These are phyloP conservation scores for Penicillium sp. DNA, from an alignment of 2,329 filamentous ascomycete species.

Conservation along the genomic window DNA sequence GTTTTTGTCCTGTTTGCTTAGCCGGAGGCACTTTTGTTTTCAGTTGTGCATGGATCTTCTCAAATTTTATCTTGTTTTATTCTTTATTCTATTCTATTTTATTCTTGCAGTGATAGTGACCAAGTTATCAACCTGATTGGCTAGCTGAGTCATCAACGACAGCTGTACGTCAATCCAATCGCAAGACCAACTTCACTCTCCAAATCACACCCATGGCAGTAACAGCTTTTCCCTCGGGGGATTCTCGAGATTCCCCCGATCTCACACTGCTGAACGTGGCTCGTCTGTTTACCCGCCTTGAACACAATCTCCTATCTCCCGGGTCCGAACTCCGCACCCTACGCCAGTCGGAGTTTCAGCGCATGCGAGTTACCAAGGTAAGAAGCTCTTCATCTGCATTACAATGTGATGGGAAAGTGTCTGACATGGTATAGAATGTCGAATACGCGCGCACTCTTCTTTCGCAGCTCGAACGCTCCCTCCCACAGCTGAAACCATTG, in stretches of 20 bases:
- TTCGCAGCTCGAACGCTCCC: conserved; percentile 38
- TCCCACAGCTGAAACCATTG: conserved; percentile 38
- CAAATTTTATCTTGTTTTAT: conserved; percentile 1
- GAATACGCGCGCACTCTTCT: conserved; percentile 44
- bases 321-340: conserved; percentile 35
- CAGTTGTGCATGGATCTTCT: conserved; percentile 2
- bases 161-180: no score
- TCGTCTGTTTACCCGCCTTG: conserved; percentile 41
- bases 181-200: background rate
- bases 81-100: background rate
- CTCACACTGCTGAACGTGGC: conserved; percentile 38
- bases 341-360: conserved; percentile 40
- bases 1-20: background rate
- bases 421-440: conserved; percentile 33
- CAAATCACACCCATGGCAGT: conserved; percentile 14
- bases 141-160: conserved; percentile 11
- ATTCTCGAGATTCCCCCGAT: conserved; percentile 26
- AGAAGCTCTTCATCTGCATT: background rate
- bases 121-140: background rate
- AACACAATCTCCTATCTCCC: conserved; percentile 41
- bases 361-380: conserved; percentile 41
- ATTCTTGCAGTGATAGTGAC: no score
- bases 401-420: background rate
- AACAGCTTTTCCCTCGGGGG: conserved; percentile 13
- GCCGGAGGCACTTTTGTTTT: background rate